Evolutionary conservation across 169 alveolate genomes (phyloP), one percentile per base, ranked within the genome.

Genomic region (Plasmodium vinckei): DNA sequence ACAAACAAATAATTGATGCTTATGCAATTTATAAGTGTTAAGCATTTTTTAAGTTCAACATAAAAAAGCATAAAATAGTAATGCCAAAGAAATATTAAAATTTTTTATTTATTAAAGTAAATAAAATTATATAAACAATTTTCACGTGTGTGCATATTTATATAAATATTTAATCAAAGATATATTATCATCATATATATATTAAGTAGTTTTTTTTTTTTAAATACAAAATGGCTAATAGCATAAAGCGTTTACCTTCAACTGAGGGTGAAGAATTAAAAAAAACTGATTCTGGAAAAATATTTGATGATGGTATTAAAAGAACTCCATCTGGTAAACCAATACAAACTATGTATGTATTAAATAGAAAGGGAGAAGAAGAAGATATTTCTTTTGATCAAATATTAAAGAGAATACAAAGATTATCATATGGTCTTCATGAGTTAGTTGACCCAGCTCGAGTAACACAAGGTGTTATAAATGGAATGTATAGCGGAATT

Each of bases 401-500:
- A 60, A 95, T 95, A 19, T 87, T 95, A 46, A 89, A 95, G 56
- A 87, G 97, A 47, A 94, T 95, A 51, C 92, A 93, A 19, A 88
- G 95, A 65, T 77, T 95, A 47, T 94, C 97, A n/a, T 92, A 87
- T 64, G 97, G 97, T 13, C 94, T 95, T 15, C 97, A 95, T 88
- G 92, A 95, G n/a, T 87, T 95, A 9, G 97, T 95, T 57, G 97
- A 95, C 56, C 96, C 97, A 5, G 96, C 97, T 2, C 71, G 97
- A 71, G 97, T 95, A 56, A 92, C 97, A 2, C 97, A 95, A 72
- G 97, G 97, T 69, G 99, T 97, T 17, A 92, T 94, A 67, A 92
- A 96, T 73, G 99, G 99, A n/a, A 95, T 96, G 96, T 96, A 96
- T 87, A 92, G 96, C 39, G 99, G 98, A n/a, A 96, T 98, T 17